Conservation (phyloP, 2,329 filamentous ascomycete species). For the Colletotrichum brevisporum region DNA sequence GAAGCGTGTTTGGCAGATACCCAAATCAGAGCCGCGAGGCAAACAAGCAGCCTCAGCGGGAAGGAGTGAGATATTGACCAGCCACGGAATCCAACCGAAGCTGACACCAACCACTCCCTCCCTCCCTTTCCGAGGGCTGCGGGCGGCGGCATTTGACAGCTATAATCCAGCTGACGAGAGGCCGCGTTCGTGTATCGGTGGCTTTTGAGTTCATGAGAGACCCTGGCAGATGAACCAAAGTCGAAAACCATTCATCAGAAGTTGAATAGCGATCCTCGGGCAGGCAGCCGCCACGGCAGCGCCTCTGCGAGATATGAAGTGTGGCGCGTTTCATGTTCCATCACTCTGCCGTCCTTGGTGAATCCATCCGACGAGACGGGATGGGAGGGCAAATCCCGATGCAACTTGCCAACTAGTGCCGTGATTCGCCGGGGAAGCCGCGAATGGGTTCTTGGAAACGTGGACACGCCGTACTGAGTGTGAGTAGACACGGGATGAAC, state of each 20-base stretch:
- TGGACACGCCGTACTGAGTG: background rate
- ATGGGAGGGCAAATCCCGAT: background rate
- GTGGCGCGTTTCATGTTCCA: constrained; percentile 19
- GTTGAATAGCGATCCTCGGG: constrained; percentile 4
- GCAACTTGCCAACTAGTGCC: constrained; percentile 1
- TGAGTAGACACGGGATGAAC: constrained; percentile 28
- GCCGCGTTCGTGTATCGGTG: background rate
- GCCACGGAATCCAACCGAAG: background rate
- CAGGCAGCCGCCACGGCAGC: constrained; percentile 8
- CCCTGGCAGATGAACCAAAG: background rate
- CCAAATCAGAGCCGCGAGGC: background rate
- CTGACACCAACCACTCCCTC: constrained; percentile 6
- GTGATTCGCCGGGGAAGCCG: constrained; percentile 26
- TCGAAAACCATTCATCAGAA: constrained; percentile 2
- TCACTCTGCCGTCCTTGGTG: background rate
- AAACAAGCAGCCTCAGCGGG: background rate
- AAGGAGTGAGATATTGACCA: background rate
- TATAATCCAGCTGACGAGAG: background rate
- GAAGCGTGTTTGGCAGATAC: too few species aligned
- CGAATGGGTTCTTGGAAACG: constrained; percentile 7
- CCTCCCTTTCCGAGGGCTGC: background rate
- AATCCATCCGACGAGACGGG: background rate
- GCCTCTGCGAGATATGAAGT: constrained; percentile 8
- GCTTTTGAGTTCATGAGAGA: background rate
- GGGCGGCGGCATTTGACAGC: constrained; percentile 1